Conservation (phyloP, 2,329 filamentous ascomycete genomes). For the Colletotrichum siamense region DNA sequence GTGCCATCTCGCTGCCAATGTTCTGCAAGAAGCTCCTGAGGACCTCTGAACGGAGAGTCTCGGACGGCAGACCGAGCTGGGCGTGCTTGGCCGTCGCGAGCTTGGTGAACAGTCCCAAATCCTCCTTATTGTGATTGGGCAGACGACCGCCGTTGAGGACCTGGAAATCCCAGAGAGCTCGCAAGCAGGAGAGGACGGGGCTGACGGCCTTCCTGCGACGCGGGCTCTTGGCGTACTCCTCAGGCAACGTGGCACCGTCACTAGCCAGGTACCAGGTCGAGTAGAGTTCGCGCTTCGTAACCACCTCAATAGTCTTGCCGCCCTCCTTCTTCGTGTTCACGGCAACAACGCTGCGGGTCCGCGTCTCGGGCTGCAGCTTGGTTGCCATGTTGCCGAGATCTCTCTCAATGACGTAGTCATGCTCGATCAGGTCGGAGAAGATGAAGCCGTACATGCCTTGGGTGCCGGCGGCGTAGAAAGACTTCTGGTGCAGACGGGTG, state of each 20-base stretch:
- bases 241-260: slow-evolving; percentile 73
- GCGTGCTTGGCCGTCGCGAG: slow-evolving; percentile 81
- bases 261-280: slow-evolving; percentile 86
- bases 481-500: slow-evolving; percentile 76
- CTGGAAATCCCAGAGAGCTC: slow-evolving; percentile 90
- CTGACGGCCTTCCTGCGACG: slow-evolving; percentile 79
- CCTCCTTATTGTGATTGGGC: slow-evolving; percentile 62
- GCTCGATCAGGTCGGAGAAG: slow-evolving; percentile 89
- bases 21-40: slow-evolving; percentile 87
- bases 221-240: slow-evolving; percentile 69
- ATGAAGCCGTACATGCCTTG: slow-evolving; percentile 95
- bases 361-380: slow-evolving; percentile 68
- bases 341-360: slow-evolving; percentile 77
- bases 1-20: slow-evolving; percentile 81
- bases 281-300: slow-evolving; percentile 92
- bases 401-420: slow-evolving; percentile 89
- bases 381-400: slow-evolving; percentile 78
- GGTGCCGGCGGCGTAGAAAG: slow-evolving; percentile 87
- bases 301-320: slow-evolving; percentile 78
- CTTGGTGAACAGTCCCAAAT: slow-evolving; percentile 78
- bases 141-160: slow-evolving; percentile 58
- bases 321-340: slow-evolving; percentile 75
- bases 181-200: slow-evolving; percentile 82
- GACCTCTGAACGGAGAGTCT: slow-evolving; percentile 73
- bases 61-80: slow-evolving; percentile 71